Conservation (phyloP, 768 basidiomycete genomes). For the Phallus indusiatus region DNA sequence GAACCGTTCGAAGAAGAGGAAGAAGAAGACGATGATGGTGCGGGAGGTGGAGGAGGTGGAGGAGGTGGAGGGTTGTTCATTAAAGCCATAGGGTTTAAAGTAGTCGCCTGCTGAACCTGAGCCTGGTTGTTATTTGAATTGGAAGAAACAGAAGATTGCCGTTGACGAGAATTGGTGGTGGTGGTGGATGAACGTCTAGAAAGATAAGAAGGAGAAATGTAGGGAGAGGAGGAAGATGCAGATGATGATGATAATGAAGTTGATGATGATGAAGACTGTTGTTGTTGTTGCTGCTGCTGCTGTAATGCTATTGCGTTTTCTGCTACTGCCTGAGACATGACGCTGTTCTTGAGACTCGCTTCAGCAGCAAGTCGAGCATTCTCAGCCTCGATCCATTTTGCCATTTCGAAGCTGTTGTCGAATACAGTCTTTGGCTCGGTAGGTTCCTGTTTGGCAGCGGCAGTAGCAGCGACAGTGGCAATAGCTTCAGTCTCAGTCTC, state of each 20-base stretch:
- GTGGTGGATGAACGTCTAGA: neutral
- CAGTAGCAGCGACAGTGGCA: neutral
- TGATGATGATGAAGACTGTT: neutral
- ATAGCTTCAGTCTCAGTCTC: too few relatives aligned
- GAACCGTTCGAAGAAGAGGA: too few relatives aligned
- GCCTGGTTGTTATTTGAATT: neutral
- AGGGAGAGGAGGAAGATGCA: neutral
- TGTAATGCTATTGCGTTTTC: neutral
- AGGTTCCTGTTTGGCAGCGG: neutral
- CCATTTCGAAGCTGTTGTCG: constrained; percentile 6
- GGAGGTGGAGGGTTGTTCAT: constrained; percentile 33
- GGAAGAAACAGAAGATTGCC: neutral
- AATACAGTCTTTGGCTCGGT: constrained; percentile 3
- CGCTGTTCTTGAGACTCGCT: neutral
- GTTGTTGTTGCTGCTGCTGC: neutral
- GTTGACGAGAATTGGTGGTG: neutral
- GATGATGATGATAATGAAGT: neutral
- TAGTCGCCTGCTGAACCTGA: neutral
- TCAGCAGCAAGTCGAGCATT: neutral
- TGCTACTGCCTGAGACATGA: neutral
- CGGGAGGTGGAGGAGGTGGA: constrained; percentile 20
- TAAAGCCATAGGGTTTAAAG: constrained; percentile 8
- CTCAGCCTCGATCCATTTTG: neutral
- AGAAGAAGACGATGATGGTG: too few relatives aligned
- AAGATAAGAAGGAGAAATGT: neutral